Evolutionary conservation across 1,284 basidiomycete species (phyloP), one percentile per base, ranked within the genome.

Genomic region (Stereum hirsutum): DNA sequence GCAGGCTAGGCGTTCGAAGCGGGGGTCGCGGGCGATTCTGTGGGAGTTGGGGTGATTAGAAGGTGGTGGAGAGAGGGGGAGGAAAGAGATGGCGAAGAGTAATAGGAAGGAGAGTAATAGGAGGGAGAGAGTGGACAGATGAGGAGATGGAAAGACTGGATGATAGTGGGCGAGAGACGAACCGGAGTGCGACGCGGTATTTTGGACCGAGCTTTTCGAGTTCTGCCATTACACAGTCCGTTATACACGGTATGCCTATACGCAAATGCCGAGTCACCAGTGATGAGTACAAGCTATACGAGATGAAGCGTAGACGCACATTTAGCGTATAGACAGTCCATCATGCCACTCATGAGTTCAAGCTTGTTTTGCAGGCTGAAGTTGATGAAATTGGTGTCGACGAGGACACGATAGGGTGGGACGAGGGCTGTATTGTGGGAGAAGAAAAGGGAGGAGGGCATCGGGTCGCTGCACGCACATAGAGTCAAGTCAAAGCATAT

Each of bases 331-430:
- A 99, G 69, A 56, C 94, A 97, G 61, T 99, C 96, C 94, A 99
- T 98, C 96, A 99, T 98, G 12, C 91, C 93, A 57, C 89, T 84
- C 17, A 98, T 75, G 37, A 99, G 75, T 63, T 99, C 96, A 53
- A 99, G 73, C 64, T 98, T 97, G 68, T 99, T 99, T 68, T 99
- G 95, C 39, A 99, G 73, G 52, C 87, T 91, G 62, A 99, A 95
- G 61, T 99, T 99, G 74, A 99, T 98, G 58, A 99, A 99, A 63
- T 99, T 99, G 57, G 96, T 99, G 65, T 99, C 96, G 46, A 99
- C 92, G 34, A 99, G 77, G 8, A 99, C 89, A 21, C 95, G 82
- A 61, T 99, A 99, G 0, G 96, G 96, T 0, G 96, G 96, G 0
- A 91, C 94, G 25, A 99, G 84, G 10, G 94, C 88, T 14, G 89